phyloP scores from a whole-genome alignment of 306 rosid species.

The Hippophae rhamnoides region DNA sequence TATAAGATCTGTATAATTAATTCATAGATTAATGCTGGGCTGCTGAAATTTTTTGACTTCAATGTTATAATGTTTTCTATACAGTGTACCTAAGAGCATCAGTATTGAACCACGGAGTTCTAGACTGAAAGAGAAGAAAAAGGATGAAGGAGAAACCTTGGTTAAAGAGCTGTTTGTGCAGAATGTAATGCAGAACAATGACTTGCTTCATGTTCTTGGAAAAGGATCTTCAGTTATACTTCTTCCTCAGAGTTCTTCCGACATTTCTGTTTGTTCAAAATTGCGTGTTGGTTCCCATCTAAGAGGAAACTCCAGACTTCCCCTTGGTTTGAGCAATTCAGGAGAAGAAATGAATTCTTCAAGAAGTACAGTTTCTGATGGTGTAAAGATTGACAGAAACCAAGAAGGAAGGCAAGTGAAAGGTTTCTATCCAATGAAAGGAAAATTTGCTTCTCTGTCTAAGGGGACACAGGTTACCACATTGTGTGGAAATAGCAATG shows the following conservation, averaged over 20 bases:
- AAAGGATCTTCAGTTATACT: constrained; percentile 67
- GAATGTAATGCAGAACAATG: constrained; percentile 59
- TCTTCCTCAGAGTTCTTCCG: constrained; percentile 76
- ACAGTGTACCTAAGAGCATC: constrained; percentile 50
- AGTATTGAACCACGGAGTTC: constrained; percentile 81
- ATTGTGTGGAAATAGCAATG: constrained; percentile 29
- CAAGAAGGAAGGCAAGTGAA: constrained; percentile 41
- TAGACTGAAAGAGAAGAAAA: constrained; percentile 84
- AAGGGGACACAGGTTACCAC: constrained; percentile 42
- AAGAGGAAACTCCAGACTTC: constrained; percentile 38
- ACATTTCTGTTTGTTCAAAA: constrained; percentile 70
- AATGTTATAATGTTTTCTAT: constrained; percentile 26
- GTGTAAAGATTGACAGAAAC: constrained; percentile 38
- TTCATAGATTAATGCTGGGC: not conserved
- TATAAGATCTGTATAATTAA: not conserved
- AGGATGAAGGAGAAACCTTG: constrained; percentile 84
- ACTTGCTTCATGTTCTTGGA: constrained; percentile 70
- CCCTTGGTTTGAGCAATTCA: constrained; percentile 38
- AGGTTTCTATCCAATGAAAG: constrained; percentile 42
- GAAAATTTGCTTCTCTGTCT: constrained; percentile 38
- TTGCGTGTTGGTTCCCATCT: constrained; percentile 60
- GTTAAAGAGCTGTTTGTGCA: constrained; percentile 83
- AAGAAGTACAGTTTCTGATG: constrained; percentile 58
- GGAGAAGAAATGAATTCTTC: constrained; percentile 44
- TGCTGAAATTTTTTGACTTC: constrained; percentile 10